Evolutionary conservation across 495 filamentous ascomycete species (phyloP), one percentile per base, ranked within the genome.

Genomic region (Viridothelium virens): DNA sequence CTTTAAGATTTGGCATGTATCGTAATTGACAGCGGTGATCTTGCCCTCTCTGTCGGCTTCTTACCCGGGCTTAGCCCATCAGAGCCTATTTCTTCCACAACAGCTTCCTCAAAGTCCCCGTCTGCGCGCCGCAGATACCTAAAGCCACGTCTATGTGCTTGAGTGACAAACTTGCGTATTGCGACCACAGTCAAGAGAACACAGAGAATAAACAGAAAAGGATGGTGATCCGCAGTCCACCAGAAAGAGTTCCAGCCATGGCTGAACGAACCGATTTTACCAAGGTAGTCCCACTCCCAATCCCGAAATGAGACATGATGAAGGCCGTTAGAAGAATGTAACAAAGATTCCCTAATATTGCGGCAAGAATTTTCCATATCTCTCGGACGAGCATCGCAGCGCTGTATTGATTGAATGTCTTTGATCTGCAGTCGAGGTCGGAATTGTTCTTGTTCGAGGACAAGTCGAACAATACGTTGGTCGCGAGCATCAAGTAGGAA

Each of bases 241-340:
- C 25, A 59, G 7, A 59, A 59, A 59, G 31, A 59, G 31, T 33
- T 34, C 53, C 53, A 59, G 36, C 25, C 31, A 59, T 36, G 53
- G 3, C n/a, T 14, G 36, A 59, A 59, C 33, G 53, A 34, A 11
- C 53, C 53, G 7, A 34, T 33, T 14, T 59, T 59, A 14, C 53
- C 53, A 59, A n/a, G 36, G 14, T 10, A 31, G 53, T 59, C 53
- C 53, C 53, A 59, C 6, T 59, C 53, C 53, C 53, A 59, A 18
- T 59, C 53, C 53, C 53, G 11, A 36, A 59, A 59, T 3, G 53
- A 36, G 36, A 59, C 53, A 14, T 36, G 53, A 14, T 59, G n/a
- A 36, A 11, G 31, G 31, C 31, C 14, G 31, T 18, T 10, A 36
- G 18, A 36, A 59, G 53, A 59, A 36, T 59, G 53, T 31, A 59